Conservation (phyloP, 2,329 filamentous ascomycete genomes). For the Ceratocystis smalleyi region DNA sequence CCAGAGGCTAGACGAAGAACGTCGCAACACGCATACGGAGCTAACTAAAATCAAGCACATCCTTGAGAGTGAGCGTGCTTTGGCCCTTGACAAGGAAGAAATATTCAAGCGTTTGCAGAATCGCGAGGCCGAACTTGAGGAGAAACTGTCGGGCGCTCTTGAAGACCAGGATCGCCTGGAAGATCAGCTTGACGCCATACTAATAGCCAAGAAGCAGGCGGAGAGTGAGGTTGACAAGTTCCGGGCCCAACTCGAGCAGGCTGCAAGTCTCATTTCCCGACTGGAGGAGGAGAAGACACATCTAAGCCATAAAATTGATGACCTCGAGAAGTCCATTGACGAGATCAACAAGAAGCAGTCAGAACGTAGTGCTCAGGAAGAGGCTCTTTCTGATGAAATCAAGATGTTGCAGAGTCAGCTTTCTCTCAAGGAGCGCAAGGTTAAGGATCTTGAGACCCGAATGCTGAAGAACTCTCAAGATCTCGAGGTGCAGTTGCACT, state of each 20-base stretch:
- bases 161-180: constrained; percentile 90
- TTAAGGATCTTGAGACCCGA: constrained; percentile 72
- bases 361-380: constrained; percentile 60
- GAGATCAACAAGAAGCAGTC: constrained; percentile 56
- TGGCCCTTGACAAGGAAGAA: constrained; percentile 94
- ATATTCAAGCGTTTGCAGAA: constrained; percentile 93
- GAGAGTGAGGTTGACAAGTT: constrained; percentile 71
- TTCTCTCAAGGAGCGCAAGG: constrained; percentile 73
- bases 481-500: constrained; percentile 67
- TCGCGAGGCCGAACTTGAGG: constrained; percentile 80
- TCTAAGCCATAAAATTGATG: constrained; percentile 48
- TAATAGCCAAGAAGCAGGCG: constrained; percentile 75
- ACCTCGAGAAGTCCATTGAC: constrained; percentile 55
- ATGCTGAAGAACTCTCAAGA: constrained; percentile 78
- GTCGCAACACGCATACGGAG: constrained; percentile 71
- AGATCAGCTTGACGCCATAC: constrained; percentile 76
- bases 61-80: constrained; percentile 84
- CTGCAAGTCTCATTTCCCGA: constrained; percentile 68
- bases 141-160: constrained; percentile 81
- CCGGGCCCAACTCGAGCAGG: constrained; percentile 76
- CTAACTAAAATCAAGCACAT: constrained; percentile 84
- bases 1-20: constrained; percentile 75
- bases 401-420: constrained; percentile 86
- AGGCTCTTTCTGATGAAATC: constrained; percentile 64
- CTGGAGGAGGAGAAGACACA: constrained; percentile 76